Base-by-base conservation (phyloP, 164 flowering plant genomes). In the Macadamia tetraphylla region DNA sequence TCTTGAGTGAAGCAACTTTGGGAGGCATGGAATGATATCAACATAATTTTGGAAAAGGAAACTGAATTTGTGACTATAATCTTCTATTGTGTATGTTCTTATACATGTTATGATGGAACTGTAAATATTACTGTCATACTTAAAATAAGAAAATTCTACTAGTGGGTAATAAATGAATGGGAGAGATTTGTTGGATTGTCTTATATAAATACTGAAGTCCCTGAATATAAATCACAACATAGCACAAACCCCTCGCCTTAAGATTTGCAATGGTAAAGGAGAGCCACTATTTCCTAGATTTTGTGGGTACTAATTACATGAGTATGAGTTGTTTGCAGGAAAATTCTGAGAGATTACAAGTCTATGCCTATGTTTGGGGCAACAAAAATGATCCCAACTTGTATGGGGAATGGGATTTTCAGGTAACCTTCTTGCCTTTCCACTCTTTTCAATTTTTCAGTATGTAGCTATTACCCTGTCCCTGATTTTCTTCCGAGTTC, bases 381-480 rank as follows among this genome's bases (percentile, higher is more conserved):
- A 75, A 91, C 71, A 81, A 76, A 67, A 72, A 77, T 71, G 97
- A 91, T 73, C 90, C 91, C 30, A 67, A 83, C 72, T 73, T 94
- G 70, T 87, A 82, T 71, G 98, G 98, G 55, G 85, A 82, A 9
- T 91, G 97, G 96, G 70, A 87, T 77, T 87, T 89, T 75, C 94
- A 89, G 96, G 98, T 94, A 80, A 32, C n/a, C n/a, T 46, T 68
- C 44, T 51, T 13, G 32, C 23, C 14, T 30, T n/a, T 30, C 9
- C 14, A n/a, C 62, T 43, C n/a, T 9, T 55, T 29, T 17, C 1
- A 6, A 35, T 66, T 52, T 42, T 23, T 30, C 35, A 40, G 6
- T 59, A n/a, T 29, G 0, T 66, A 9, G 2, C n/a, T 23, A 7
- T 14, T 35, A 29, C 52, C 13, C n/a, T 52, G 15, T 35, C 40